Percentiles rank a stretch among this genome's conserved stretches.
Evolutionary conservation across 2,329 filamentous ascomycete species (phyloP).

Genomic region (Cercospora brassicicola): DNA sequence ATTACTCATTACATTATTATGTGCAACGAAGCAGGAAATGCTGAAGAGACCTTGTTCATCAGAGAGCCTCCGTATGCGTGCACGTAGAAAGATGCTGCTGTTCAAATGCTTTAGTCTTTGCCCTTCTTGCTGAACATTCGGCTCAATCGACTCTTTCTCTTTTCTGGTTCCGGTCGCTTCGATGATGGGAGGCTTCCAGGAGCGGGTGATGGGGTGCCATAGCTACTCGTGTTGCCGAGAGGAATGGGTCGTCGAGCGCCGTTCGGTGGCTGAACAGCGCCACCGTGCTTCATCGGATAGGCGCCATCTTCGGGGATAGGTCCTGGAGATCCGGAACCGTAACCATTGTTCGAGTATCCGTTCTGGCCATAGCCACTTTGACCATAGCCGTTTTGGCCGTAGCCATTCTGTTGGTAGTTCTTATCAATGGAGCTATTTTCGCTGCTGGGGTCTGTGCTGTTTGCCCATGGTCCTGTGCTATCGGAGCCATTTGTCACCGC

Average conservation of each 20-base stretch:
- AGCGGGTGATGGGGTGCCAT: conserved; percentile 7
- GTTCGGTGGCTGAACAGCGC: conserved; percentile 30
- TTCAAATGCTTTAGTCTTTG: conserved; percentile 18
- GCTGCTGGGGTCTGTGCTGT: conserved; percentile 87
- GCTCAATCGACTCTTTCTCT: conserved; percentile 88
- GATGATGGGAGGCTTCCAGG: conserved; percentile 28
- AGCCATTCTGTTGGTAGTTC: conserved; percentile 56
- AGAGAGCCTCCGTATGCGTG: background rate
- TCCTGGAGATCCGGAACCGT: conserved; percentile 36
- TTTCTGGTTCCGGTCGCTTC: conserved; percentile 53
- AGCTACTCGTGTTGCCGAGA: conserved; percentile 29
- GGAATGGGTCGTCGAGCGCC: conserved; percentile 36
- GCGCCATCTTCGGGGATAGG: conserved; percentile 45
- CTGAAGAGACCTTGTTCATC: background rate
- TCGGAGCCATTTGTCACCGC: conserved; percentile 71
- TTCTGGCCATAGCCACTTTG: conserved; percentile 33
- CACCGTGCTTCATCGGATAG: conserved; percentile 26
- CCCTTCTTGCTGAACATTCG: conserved; percentile 71
- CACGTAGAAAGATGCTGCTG: background rate
- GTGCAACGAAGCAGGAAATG: conserved; percentile 17
- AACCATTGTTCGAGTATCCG: conserved; percentile 34
- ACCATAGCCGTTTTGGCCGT: conserved; percentile 48
- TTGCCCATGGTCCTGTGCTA: conserved; percentile 69
- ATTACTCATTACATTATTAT: conserved; percentile 26
- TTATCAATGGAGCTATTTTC: conserved; percentile 87